These are phyloP conservation scores for Globisporangium heterothallicum DNA, from an alignment of 352 stramenopile genomes.

Conservation along the genomic window DNA sequence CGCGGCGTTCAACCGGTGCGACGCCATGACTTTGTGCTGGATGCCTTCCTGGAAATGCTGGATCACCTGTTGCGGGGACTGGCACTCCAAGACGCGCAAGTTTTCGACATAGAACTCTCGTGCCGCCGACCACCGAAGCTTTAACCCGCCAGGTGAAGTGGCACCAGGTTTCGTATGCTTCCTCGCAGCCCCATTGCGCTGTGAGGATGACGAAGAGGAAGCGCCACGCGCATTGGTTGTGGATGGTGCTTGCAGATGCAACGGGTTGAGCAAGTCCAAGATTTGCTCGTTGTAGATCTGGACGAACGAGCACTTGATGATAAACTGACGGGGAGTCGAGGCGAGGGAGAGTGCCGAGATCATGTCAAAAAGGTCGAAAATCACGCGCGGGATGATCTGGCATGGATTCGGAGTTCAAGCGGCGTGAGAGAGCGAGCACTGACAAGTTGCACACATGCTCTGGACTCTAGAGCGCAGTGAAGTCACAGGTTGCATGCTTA, in stretches of 20 bases:
- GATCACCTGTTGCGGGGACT: conserved; percentile 35
- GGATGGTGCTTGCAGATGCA: conserved; percentile 13
- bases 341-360: conserved; percentile 15
- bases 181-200: background rate
- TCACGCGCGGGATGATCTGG: conserved; percentile 45
- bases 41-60: conserved; percentile 48
- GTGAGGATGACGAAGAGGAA: background rate
- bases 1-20: conserved; percentile 44
- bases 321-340: conserved; percentile 25
- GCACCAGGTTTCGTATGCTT: background rate
- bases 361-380: conserved; percentile 35
- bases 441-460: too few relatives aligned
- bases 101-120: conserved; percentile 65
- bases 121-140: conserved; percentile 40
- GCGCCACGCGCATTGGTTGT: background rate
- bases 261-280: conserved; percentile 45
- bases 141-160: conserved; percentile 17
- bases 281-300: conserved; percentile 93
- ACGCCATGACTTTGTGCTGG: conserved; percentile 60
- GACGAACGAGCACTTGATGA: conserved; percentile 71
- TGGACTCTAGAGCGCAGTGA: too few relatives aligned
- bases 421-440: conserved; percentile 5
- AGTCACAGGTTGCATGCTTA: conserved; percentile 19
- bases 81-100: conserved; percentile 34
- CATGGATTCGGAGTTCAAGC: background rate